Evolutionary conservation across 345 rosid species (phyloP), one percentile per base, ranked within the genome.

Genomic region (Salix brachista): DNA sequence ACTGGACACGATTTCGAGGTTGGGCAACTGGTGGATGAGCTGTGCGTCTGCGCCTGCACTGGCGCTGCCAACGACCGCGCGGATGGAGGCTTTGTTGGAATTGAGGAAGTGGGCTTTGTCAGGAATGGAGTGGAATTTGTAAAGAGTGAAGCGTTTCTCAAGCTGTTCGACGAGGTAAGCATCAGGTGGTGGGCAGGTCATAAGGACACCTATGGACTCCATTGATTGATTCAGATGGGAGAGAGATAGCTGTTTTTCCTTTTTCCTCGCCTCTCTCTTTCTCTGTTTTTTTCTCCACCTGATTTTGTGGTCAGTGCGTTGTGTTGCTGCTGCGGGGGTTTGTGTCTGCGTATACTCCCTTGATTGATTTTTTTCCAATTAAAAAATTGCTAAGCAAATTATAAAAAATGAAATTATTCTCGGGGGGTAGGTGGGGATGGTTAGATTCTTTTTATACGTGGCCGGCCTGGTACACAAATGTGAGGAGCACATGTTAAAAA

Each of bases 41-140:
- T 86, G 84, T 13, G 94, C 92, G 77, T 91, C 96, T 3, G 91
- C 94, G 25, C 99, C 97, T 34, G 75, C 79, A 3, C 8, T 41
- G 50, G 90, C 68, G 77, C 71, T 86, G 23, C 94, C 98, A 7
- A 93, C 97, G 68, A 91, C 92, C 19, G 99, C 99, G 28, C 87
- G 90, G 85, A 95, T 93, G 16, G 84, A 85, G 60, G 26, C 64
- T 54, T 87, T 80, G 76, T 87, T 73, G 18, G 78, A 70, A 30
- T 77, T 80, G 9, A 95, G 73, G 79, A 88, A 81, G 1, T 73
- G 76, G 77, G 87, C 28, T 70, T 81, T 90, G 80, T 87, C 88
- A 0, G 90, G 78, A 19, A 18, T 17, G 71, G 71, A 67, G 87
- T 92, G 89, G 76, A 86, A 82, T 41, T 84, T 90, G 76, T 81